phyloP scores from a whole-genome alignment of 2,329 filamentous ascomycete genomes.

The Xylariales sp. region DNA sequence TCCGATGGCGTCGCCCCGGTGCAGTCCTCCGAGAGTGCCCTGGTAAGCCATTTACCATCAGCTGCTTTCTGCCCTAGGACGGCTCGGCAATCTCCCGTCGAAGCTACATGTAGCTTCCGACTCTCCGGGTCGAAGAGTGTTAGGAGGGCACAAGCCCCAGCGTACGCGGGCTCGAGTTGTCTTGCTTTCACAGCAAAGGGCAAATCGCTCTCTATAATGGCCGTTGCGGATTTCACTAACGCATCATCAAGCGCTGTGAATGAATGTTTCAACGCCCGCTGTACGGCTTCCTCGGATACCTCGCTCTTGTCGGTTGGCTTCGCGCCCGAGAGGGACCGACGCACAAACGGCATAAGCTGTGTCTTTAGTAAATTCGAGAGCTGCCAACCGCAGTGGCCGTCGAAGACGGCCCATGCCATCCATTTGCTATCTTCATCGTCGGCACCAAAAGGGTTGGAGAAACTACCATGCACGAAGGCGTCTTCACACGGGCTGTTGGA shows the following conservation, averaged over 20 bases:
- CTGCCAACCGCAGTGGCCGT: conserved; percentile 53
- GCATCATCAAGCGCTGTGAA: conserved; percentile 54
- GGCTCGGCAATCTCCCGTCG: conserved; percentile 68
- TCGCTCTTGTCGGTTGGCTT: conserved; percentile 34
- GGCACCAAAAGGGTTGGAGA: conserved; percentile 44
- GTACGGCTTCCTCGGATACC: conserved; percentile 45
- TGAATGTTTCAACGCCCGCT: conserved; percentile 52
- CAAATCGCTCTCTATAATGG: conserved; percentile 48
- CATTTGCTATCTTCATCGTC: conserved; percentile 39
- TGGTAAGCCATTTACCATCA: conserved; percentile 60
- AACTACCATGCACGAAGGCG: conserved; percentile 49
- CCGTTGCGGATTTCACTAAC: conserved; percentile 46
- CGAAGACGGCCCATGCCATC: conserved; percentile 52
- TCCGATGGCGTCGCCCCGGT: conserved; percentile 72
- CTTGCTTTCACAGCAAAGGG: conserved; percentile 48
- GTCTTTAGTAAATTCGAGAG: conserved; percentile 48
- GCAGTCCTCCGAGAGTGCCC: conserved; percentile 72
- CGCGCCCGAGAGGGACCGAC: conserved; percentile 42
- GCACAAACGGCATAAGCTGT: conserved; percentile 49
- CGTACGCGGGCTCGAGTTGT: conserved; percentile 47
- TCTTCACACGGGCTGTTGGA: conserved; percentile 52
- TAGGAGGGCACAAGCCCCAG: conserved; percentile 54
- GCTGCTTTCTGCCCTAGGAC: conserved; percentile 52
- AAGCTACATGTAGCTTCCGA: conserved; percentile 69
- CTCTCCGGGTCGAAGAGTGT: conserved; percentile 68